A percentile compares a stretch with the other conserved stretches of the same genome.
Conservation (phyloP, 768 basidiomycete genomes). For the Terana coerulea region DNA sequence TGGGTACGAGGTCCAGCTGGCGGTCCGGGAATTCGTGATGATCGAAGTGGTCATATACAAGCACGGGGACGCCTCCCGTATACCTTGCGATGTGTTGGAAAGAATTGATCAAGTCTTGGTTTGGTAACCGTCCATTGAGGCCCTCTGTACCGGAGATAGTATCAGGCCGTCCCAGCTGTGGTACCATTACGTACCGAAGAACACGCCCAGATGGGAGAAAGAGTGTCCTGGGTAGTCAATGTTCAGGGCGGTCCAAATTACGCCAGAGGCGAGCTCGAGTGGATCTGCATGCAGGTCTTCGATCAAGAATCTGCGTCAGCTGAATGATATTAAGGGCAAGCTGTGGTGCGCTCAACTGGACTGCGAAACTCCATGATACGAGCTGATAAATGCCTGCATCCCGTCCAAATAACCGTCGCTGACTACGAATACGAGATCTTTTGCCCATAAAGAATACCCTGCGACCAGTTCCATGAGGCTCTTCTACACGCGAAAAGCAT, state of each 20-base stretch:
- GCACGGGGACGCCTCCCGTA: conserved; percentile 72
- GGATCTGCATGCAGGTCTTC: conserved; percentile 70
- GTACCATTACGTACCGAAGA: conserved; percentile 62
- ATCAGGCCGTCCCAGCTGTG: neutral
- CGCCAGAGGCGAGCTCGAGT: conserved; percentile 68
- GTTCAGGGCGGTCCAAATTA: conserved; percentile 93
- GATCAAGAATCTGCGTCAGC: too few species aligned
- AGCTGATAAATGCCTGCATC: conserved; percentile 86
- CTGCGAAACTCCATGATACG: conserved; percentile 72
- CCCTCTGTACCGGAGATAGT: conserved; percentile 59
- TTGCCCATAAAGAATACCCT: conserved; percentile 93
- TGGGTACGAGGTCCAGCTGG: conserved; percentile 29
- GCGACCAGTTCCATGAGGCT: conserved; percentile 1
- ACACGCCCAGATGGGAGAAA: conserved; percentile 93
- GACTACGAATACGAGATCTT: conserved; percentile 87
- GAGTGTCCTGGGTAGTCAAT: conserved; percentile 97
- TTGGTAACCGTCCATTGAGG: conserved; percentile 90
- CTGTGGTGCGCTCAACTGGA: conserved; percentile 43
- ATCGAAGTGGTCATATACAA: conserved; percentile 77
- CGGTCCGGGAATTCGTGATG: conserved; percentile 35
- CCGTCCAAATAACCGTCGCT: conserved; percentile 89
- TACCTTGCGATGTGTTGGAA: conserved; percentile 66
- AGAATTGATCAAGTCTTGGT: conserved; percentile 92
- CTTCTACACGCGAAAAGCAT: neutral
- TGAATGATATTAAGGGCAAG: too few species aligned